Percentiles rank a stretch among this genome's conserved stretches.
Conservation (phyloP, 768 basidiomycete genomes). For the Leccinum incarnatum region DNA sequence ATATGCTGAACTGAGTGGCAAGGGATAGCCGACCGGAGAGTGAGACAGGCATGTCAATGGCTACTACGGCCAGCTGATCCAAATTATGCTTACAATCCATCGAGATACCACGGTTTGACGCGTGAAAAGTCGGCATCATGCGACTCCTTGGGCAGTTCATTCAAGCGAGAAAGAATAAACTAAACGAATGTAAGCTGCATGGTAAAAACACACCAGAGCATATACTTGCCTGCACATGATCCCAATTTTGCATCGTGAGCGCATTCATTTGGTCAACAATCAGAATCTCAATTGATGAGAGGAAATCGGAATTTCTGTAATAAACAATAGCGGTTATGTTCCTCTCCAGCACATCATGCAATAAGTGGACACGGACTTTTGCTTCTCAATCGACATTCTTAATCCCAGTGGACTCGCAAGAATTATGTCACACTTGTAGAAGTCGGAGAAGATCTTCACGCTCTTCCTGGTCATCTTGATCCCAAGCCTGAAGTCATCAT, state of each 20-base stretch:
- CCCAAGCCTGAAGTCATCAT: slow-evolving; percentile 92
- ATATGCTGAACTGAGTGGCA: slow-evolving; percentile 61
- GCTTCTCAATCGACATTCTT: slow-evolving; percentile 89
- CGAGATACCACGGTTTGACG: slow-evolving; percentile 97
- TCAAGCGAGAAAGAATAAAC: slow-evolving; percentile 85
- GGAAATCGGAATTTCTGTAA: slow-evolving; percentile 77
- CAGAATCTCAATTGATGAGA: slow-evolving; percentile 89
- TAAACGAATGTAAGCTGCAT: slow-evolving; percentile 30
- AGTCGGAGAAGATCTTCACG: slow-evolving; percentile 87
- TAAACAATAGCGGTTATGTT: slow-evolving; percentile 1
- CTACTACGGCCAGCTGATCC: slow-evolving; percentile 60
- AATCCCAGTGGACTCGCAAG: slow-evolving; percentile 92
- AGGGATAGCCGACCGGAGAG: background rate
- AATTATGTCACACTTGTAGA: slow-evolving; percentile 88
- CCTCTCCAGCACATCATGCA: background rate
- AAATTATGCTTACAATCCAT: slow-evolving; percentile 72
- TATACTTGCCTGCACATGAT: slow-evolving; percentile 79
- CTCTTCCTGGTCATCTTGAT: slow-evolving; percentile 91
- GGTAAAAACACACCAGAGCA: background rate
- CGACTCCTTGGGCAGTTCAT: slow-evolving; percentile 88
- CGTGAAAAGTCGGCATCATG: slow-evolving; percentile 95
- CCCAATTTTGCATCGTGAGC: slow-evolving; percentile 98
- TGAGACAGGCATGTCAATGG: slow-evolving; percentile 72
- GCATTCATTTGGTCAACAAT: slow-evolving; percentile 93
- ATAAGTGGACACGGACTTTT: slow-evolving; percentile 61